A percentile compares a stretch with the other conserved stretches of the same genome.
Evolutionary conservation across 2,329 filamentous ascomycete species (phyloP).

Genomic region (Neofusicoccum cordaticola): DNA sequence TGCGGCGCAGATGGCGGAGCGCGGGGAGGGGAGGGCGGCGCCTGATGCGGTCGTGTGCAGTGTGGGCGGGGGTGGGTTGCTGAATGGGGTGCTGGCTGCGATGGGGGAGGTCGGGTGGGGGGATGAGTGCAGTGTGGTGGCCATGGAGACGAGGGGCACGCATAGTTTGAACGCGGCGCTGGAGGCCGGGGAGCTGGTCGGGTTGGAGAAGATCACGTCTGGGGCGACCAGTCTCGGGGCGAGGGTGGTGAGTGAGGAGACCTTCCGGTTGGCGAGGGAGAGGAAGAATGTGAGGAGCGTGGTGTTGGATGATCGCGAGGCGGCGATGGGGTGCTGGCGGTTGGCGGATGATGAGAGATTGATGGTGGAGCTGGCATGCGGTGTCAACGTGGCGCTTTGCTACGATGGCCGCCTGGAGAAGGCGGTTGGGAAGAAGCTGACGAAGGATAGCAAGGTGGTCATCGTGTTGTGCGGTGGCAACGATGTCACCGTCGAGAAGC

Average conservation of each 20-base stretch:
- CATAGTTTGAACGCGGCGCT: constrained; percentile 67
- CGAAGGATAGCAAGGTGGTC: constrained; percentile 76
- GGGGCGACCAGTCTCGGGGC: constrained; percentile 73
- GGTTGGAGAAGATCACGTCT: constrained; percentile 68
- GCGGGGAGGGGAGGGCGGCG: constrained; percentile 37
- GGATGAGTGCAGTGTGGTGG: constrained; percentile 53
- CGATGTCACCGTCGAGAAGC: constrained; percentile 59
- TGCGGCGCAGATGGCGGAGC: constrained; percentile 37
- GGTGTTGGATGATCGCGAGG: constrained; percentile 72
- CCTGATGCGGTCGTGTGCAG: constrained; percentile 72
- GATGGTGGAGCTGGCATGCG: constrained; percentile 81
- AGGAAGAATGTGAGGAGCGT: constrained; percentile 55
- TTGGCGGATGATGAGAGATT: constrained; percentile 80
- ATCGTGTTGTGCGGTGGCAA: constrained; percentile 76
- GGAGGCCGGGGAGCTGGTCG: constrained; percentile 53
- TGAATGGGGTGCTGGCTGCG: constrained; percentile 65
- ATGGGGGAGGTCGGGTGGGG: constrained; percentile 6
- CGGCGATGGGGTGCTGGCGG: constrained; percentile 70
- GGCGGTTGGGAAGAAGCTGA: constrained; percentile 89
- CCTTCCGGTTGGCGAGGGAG: constrained; percentile 61
- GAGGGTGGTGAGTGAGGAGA: constrained; percentile 60
- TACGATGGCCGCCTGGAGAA: constrained; percentile 54
- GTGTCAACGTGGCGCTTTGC: constrained; percentile 67
- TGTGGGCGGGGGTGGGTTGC: constrained; percentile 76
- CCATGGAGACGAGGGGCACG: constrained; percentile 73